phyloP scores from a whole-genome alignment of 228 moss, liverwort and hornwort genomes.

The Sphagnum magellanicum region DNA sequence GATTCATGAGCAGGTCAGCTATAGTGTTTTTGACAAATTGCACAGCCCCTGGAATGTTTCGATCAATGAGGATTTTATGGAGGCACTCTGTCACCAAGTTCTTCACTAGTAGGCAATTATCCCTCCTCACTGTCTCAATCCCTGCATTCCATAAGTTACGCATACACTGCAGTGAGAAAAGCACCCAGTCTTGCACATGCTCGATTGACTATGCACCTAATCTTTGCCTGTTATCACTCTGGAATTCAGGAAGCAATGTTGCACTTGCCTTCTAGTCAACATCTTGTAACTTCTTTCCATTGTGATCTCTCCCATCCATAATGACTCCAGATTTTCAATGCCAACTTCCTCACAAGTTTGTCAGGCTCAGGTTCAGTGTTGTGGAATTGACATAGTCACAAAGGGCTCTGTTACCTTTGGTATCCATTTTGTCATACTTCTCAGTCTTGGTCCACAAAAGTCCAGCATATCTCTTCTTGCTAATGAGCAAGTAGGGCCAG shows the following conservation, averaged over 20 bases:
- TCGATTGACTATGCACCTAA: too few relatives aligned
- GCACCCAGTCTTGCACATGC: too few relatives aligned
- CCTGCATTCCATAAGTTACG: constrained; percentile 25
- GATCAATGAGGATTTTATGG: constrained; percentile 88
- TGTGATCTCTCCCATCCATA: too few relatives aligned
- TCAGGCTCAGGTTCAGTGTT: too few relatives aligned
- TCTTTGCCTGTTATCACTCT: too few relatives aligned
- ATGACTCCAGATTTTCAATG: too few relatives aligned
- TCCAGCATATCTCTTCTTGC: constrained; percentile 98
- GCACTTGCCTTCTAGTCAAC: too few relatives aligned
- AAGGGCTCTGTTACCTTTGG: constrained; percentile 54
- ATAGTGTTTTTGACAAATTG: constrained; percentile 95
- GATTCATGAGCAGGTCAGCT: constrained; percentile 94
- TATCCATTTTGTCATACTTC: constrained; percentile 97
- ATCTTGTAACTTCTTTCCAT: too few relatives aligned
- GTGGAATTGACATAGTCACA: background rate
- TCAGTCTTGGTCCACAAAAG: constrained; percentile 96
- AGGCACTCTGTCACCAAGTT: constrained; percentile 96
- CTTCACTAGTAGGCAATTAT: constrained; percentile 96
- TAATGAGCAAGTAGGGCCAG: constrained; percentile 91
- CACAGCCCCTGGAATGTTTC: constrained; percentile 82
- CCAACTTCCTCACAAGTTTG: too few relatives aligned
- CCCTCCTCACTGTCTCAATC: constrained; percentile 96
- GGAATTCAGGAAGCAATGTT: too few relatives aligned
- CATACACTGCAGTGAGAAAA: too few relatives aligned